Evolutionary conservation across 2,329 filamentous ascomycete species (phyloP).

Genomic region (Pezicula neosporulosa): DNA sequence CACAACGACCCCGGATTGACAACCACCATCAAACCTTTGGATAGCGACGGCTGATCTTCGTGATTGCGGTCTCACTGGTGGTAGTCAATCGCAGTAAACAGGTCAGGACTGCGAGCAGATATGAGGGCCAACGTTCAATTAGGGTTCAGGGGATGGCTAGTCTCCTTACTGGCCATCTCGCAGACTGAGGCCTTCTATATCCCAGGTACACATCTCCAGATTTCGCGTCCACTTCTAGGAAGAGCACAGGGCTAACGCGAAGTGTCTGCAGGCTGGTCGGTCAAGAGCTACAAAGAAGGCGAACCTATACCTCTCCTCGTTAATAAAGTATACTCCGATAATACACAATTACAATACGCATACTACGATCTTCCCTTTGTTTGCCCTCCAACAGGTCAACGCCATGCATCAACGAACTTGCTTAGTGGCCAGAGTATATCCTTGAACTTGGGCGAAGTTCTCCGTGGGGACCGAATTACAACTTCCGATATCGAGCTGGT

Average conservation of each 20-base stretch:
- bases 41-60: not conserved
- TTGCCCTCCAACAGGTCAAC: slow-evolving; percentile 71
- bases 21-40: not conserved
- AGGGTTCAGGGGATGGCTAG: slow-evolving; percentile 39
- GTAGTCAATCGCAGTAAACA: not conserved
- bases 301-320: slow-evolving; percentile 81
- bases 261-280: slow-evolving; percentile 66
- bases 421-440: slow-evolving; percentile 75
- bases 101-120: slow-evolving; percentile 9
- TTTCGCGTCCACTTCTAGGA: not conserved
- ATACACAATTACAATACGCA: slow-evolving; percentile 86
- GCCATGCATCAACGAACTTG: slow-evolving; percentile 61
- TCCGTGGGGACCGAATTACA: slow-evolving; percentile 82
- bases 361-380: slow-evolving; percentile 88
- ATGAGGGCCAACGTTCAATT: slow-evolving; percentile 21
- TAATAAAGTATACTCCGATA: slow-evolving; percentile 89
- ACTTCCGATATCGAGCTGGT: slow-evolving; percentile 78
- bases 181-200: slow-evolving; percentile 74
- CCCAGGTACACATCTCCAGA: slow-evolving; percentile 56
- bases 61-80: not conserved
- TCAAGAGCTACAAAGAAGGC: slow-evolving; percentile 73
- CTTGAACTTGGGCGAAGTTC: slow-evolving; percentile 81
- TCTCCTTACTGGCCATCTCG: slow-evolving; percentile 43
- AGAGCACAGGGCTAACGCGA: not conserved
- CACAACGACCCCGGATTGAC: not conserved